phyloP scores from a whole-genome alignment of 768 basidiomycete species.

The Serendipita sp. region DNA sequence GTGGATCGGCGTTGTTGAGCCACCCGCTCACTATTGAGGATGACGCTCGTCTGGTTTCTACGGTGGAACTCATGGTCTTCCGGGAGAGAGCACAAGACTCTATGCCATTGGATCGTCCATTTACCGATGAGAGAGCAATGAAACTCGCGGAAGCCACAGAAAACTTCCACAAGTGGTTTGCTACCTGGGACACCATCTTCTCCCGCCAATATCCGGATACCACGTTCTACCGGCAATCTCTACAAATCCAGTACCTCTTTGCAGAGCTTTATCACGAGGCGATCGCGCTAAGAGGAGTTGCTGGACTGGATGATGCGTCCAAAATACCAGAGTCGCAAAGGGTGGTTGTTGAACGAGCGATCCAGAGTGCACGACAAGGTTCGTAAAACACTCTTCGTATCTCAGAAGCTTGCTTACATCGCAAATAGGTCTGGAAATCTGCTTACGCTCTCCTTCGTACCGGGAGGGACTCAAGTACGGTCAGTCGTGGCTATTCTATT shows the following conservation, averaged over 20 bases:
- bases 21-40: constrained; percentile 85
- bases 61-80: constrained; percentile 81
- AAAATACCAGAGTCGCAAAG: constrained; percentile 66
- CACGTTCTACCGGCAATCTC: constrained; percentile 74
- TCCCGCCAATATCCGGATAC: constrained; percentile 72
- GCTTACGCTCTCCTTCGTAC: constrained; percentile 68
- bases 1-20: constrained; percentile 60
- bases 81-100: constrained; percentile 75
- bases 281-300: constrained; percentile 65
- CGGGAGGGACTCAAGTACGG: constrained; percentile 77
- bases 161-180: constrained; percentile 71
- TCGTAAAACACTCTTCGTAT: constrained; percentile 17
- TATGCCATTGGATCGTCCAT: constrained; percentile 56
- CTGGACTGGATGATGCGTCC: constrained; percentile 71
- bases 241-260: constrained; percentile 75
- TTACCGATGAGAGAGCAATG: constrained; percentile 55
- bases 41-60: constrained; percentile 88
- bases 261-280: constrained; percentile 76
- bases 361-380: constrained; percentile 62
- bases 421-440: constrained; percentile 36
- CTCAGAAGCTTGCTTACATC: not conserved
- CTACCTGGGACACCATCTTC: constrained; percentile 61
- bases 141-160: constrained; percentile 55
- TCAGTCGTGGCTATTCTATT: constrained; percentile 27
- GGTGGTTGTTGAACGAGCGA: constrained; percentile 65